Percentiles rank a stretch among this genome's conserved stretches.
Conservation (phyloP, 306 rosid genomes). For the Dalbergia oliveri region DNA sequence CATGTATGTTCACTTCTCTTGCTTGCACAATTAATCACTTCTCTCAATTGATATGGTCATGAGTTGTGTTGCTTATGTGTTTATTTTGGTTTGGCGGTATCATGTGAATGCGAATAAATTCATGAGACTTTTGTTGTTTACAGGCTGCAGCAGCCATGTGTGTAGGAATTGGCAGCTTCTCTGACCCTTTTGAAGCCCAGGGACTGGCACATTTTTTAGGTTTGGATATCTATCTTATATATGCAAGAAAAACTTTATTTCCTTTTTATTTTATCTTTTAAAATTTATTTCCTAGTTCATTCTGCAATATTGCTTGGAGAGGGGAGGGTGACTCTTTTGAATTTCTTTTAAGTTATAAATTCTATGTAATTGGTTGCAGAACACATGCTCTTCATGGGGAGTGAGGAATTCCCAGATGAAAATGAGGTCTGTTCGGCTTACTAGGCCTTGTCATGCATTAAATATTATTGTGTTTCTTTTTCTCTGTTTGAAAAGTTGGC, state of each 20-base stretch:
- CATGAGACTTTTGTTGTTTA: slow-evolving; percentile 23
- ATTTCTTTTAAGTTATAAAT: neutral
- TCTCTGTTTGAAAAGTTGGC: slow-evolving; percentile 1
- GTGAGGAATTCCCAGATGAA: slow-evolving; percentile 91
- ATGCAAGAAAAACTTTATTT: neutral
- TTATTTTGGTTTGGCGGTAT: slow-evolving; percentile 30
- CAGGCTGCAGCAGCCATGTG: slow-evolving; percentile 99
- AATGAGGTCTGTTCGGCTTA: slow-evolving; percentile 78
- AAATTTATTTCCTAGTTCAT: neutral
- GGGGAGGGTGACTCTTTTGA: neutral
- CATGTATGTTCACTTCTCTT: too few species aligned
- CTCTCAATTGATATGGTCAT: neutral
- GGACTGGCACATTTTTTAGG: slow-evolving; percentile 98
- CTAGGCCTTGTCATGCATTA: slow-evolving; percentile 19
- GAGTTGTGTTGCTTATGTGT: neutral
- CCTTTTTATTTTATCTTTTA: neutral
- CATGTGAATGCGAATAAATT: slow-evolving; percentile 3
- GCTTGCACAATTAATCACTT: neutral
- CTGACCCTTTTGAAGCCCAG: slow-evolving; percentile 91
- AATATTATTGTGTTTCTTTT: neutral
- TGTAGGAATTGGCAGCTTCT: slow-evolving; percentile 95
- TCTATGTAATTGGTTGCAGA: slow-evolving; percentile 63
- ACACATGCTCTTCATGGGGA: slow-evolving; percentile 99
- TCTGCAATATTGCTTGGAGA: neutral
- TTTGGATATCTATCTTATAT: slow-evolving; percentile 43